A percentile compares a stretch with the other conserved stretches of the same genome.
phyloP scores from a whole-genome alignment of 2,329 filamentous ascomycete genomes.

The Coniochaeta ligniaria region DNA sequence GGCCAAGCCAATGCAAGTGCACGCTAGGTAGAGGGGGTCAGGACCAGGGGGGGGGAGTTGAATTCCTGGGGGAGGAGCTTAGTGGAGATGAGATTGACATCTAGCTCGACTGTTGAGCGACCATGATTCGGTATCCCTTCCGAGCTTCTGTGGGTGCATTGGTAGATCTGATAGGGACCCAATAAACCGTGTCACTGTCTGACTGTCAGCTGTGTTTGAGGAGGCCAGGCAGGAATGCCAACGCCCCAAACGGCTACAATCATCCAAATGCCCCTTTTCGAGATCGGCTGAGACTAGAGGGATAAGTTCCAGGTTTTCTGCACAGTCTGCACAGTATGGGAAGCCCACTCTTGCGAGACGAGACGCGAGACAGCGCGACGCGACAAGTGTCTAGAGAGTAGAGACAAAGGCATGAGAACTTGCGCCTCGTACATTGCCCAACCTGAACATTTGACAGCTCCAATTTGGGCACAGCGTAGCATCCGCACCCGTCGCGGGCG shows the following conservation, averaged over 20 bases:
- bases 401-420: neutral
- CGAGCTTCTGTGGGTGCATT: neutral
- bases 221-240: neutral
- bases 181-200: no score
- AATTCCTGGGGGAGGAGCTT: neutral
- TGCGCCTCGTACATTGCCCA: neutral
- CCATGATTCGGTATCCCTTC: neutral
- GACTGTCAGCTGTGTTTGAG: no score
- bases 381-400: neutral
- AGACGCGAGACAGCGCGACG: neutral
- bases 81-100: neutral
- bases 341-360: neutral
- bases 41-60: no score
- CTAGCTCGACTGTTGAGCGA: neutral
- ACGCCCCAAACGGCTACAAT: neutral
- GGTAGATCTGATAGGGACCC: neutral
- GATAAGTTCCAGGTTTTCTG: no score
- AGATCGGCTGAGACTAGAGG: neutral
- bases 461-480: neutral
- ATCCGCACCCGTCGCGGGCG: neutral
- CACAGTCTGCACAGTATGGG: no score
- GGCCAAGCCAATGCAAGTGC: neutral
- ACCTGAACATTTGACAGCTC: neutral
- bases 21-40: no score
- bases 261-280: neutral